Evolutionary conservation across 495 filamentous ascomycete species (phyloP).

Genomic region (Emericellopsis terricola): DNA sequence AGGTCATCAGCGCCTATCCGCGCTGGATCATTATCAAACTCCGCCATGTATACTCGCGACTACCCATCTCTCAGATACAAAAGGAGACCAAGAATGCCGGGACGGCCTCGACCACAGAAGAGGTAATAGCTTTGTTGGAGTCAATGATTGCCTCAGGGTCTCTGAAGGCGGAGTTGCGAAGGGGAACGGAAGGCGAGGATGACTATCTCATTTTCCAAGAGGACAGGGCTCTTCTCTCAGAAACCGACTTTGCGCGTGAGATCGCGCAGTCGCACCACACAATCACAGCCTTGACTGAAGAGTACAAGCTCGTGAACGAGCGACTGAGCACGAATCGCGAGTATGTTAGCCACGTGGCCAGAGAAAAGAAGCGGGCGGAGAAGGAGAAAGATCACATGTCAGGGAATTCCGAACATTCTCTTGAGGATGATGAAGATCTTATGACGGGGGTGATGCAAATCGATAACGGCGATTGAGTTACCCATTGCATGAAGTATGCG

Average conservation of each 20-base stretch:
- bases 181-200: constrained; percentile 16
- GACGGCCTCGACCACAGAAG: constrained; percentile 22
- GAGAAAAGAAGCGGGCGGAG: constrained; percentile 22
- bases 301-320: constrained; percentile 30
- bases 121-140: constrained; percentile 24
- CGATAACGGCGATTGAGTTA: neutral
- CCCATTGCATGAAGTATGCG: too few relatives aligned
- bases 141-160: constrained; percentile 39
- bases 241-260: constrained; percentile 25
- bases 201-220: constrained; percentile 21
- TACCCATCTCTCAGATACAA: constrained; percentile 34
- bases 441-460: constrained; percentile 33
- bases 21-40: constrained; percentile 29
- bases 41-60: constrained; percentile 26
- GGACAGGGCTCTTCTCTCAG: constrained; percentile 15
- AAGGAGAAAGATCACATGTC: constrained; percentile 15
- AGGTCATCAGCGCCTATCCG: constrained; percentile 29
- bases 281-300: constrained; percentile 22
- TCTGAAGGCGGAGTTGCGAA: constrained; percentile 34
- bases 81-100: constrained; percentile 26
- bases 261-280: constrained; percentile 21
- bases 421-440: constrained; percentile 45
- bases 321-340: constrained; percentile 41
- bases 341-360: constrained; percentile 31
- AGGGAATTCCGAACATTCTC: constrained; percentile 14